phyloP scores from a whole-genome alignment of 176 grass and related monocot genomes.

The Cenchrus purpureus region DNA sequence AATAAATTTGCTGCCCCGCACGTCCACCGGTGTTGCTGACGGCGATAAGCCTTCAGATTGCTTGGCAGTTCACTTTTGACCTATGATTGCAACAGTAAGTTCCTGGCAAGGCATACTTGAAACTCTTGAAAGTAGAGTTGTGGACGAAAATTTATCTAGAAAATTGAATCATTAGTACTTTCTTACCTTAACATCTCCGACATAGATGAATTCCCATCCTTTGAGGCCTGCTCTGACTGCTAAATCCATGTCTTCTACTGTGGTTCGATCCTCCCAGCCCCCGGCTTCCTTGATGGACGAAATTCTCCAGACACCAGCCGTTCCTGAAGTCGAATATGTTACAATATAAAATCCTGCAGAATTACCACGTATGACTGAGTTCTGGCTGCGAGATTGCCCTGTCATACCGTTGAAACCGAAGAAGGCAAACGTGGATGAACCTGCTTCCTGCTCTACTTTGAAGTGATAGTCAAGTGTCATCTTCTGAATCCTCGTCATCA shows the following conservation, averaged over 20 bases:
- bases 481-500: conserved; percentile 99
- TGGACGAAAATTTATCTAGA: background rate
- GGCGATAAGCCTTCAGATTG: conserved; percentile 84
- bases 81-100: conserved; percentile 49
- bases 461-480: conserved; percentile 99
- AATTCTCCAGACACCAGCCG: conserved; percentile 94
- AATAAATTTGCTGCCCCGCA: conserved; percentile 96
- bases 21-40: conserved; percentile 94
- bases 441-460: conserved; percentile 97
- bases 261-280: conserved; percentile 96
- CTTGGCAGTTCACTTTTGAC: conserved; percentile 95
- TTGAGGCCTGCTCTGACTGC: conserved; percentile 83
- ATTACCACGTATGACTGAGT: background rate
- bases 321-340: conserved; percentile 62
- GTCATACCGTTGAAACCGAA: conserved; percentile 97
- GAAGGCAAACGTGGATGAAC: conserved; percentile 85
- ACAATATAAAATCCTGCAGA: background rate
- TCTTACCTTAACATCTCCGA: conserved; percentile 82
- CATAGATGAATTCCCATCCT: conserved; percentile 95
- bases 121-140: background rate
- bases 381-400: conserved; percentile 10
- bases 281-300: conserved; percentile 85
- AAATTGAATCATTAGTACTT: conserved; percentile 16
- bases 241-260: conserved; percentile 99
- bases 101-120: conserved; percentile 2